Evolutionary conservation across 192 early-diverging fungal genomes (phyloP).

Genomic region (Ambispora gerdemannii): DNA sequence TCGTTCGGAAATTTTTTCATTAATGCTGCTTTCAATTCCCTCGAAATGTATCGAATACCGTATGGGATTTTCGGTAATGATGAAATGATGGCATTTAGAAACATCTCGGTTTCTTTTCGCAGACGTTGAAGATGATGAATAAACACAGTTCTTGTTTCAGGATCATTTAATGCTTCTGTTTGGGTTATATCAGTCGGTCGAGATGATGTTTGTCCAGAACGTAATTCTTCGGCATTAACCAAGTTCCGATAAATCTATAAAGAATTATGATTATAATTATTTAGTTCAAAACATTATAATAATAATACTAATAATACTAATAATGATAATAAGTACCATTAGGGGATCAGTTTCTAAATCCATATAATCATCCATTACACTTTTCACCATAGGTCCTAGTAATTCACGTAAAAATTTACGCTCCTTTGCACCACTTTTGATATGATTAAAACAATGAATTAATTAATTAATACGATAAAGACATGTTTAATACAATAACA

Average conservation of each 20-base stretch:
- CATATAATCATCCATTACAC: slow-evolving; percentile 74
- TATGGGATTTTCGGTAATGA: slow-evolving; percentile 90
- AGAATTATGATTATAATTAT: too few relatives aligned
- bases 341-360: slow-evolving; percentile 91
- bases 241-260: slow-evolving; percentile 75
- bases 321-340: slow-evolving; percentile 37
- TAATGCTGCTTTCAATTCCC: slow-evolving; percentile 76
- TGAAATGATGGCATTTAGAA: slow-evolving; percentile 75
- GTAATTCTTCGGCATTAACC: slow-evolving; percentile 86
- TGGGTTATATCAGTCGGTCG: slow-evolving; percentile 74
- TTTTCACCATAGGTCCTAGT: slow-evolving; percentile 76
- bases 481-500: slow-evolving; percentile 24
- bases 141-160: slow-evolving; percentile 69
- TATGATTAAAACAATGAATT: background rate
- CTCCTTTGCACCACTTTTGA: slow-evolving; percentile 84
- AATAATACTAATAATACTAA: too few relatives aligned
- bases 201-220: slow-evolving; percentile 76
- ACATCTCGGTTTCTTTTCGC: slow-evolving; percentile 74
- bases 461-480: slow-evolving; percentile 8
- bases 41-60: slow-evolving; percentile 94
- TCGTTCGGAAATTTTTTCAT: slow-evolving; percentile 79
- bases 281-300: too few relatives aligned
- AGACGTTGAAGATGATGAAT: slow-evolving; percentile 73
- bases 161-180: slow-evolving; percentile 78
- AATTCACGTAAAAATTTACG: slow-evolving; percentile 84